These are phyloP conservation scores for Thecaphora frezii DNA, from an alignment of 1,284 basidiomycete genomes.

Conservation along the genomic window DNA sequence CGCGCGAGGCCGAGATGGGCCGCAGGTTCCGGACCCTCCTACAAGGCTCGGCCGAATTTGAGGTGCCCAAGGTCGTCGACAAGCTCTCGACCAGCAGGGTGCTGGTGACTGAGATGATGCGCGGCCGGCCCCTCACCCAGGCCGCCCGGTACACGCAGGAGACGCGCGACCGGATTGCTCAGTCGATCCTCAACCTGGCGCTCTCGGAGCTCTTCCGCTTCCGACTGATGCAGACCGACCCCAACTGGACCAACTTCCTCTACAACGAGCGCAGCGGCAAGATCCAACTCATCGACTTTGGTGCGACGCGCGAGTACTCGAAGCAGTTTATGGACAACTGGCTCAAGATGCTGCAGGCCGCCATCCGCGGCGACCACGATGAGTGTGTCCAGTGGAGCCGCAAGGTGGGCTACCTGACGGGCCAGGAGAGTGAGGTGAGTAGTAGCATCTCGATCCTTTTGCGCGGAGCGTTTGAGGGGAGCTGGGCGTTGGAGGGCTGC, in stretches of 20 bases:
- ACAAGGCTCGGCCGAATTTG: slow-evolving; percentile 65
- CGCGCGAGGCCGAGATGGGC: slow-evolving; percentile 78
- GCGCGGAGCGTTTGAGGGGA: too few species aligned
- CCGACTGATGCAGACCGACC: slow-evolving; percentile 95
- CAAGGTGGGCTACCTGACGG: slow-evolving; percentile 84
- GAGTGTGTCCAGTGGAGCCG: slow-evolving; percentile 75
- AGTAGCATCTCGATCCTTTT: too few species aligned
- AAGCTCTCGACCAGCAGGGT: slow-evolving; percentile 77
- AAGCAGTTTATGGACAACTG: slow-evolving; percentile 86
- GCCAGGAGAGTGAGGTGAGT: slow-evolving; percentile 77
- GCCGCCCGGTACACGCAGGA: slow-evolving; percentile 68
- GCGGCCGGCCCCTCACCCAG: slow-evolving; percentile 74
- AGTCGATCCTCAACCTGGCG: slow-evolving; percentile 79
- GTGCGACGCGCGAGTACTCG: slow-evolving; percentile 84
- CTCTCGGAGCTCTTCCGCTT: slow-evolving; percentile 88
- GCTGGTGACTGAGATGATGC: slow-evolving; percentile 85
- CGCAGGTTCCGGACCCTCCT: slow-evolving; percentile 65
- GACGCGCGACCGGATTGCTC: slow-evolving; percentile 83
- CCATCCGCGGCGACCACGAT: slow-evolving; percentile 70
- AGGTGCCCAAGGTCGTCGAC: slow-evolving; percentile 78
- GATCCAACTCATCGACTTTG: slow-evolving; percentile 93
- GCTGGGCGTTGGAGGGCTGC: too few species aligned
- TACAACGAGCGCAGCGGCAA: slow-evolving; percentile 67
- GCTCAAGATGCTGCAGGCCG: slow-evolving; percentile 77
- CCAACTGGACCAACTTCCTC: slow-evolving; percentile 97